Conservation (phyloP, 2,329 filamentous ascomycete genomes). For the Cryoendolithus antarcticus region DNA sequence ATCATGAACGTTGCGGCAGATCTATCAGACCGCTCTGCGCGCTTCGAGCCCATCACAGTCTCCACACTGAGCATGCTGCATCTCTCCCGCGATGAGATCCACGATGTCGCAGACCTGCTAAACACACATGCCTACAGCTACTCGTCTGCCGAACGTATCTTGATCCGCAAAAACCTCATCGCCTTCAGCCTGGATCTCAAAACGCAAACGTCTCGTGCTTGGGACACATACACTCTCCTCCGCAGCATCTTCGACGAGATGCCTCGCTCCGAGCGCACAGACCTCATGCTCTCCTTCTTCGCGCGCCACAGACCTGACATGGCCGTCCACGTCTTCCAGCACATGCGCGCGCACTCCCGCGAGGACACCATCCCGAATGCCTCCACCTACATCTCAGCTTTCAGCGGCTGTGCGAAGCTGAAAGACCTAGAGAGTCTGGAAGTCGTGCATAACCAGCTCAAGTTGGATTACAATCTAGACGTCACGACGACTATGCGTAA, state of each 20-base stretch:
- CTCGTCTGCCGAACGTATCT: slow-evolving; percentile 54
- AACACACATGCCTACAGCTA: slow-evolving; percentile 61
- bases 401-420: slow-evolving; percentile 51
- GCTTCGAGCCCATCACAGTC: slow-evolving; percentile 62
- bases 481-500: slow-evolving; percentile 67
- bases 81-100: slow-evolving; percentile 61
- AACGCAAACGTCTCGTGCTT: slow-evolving; percentile 53
- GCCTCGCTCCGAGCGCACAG: slow-evolving; percentile 50
- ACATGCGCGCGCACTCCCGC: slow-evolving; percentile 74
- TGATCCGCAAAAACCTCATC: slow-evolving; percentile 54
- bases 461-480: slow-evolving; percentile 74
- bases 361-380: slow-evolving; percentile 51
- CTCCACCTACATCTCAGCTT: slow-evolving; percentile 65
- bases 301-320: slow-evolving; percentile 66
- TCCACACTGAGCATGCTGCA: slow-evolving; percentile 61
- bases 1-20: slow-evolving; percentile 63
- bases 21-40: slow-evolving; percentile 56
- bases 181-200: slow-evolving; percentile 52
- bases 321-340: slow-evolving; percentile 74
- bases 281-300: slow-evolving; percentile 77
- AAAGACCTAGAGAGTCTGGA: slow-evolving; percentile 47
- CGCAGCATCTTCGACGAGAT: slow-evolving; percentile 50
- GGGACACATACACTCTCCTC: slow-evolving; percentile 49
- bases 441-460: slow-evolving; percentile 83
- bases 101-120: slow-evolving; percentile 71